Base-by-base conservation (phyloP, 345 rosid genomes). In the Carallia pectinifolia region DNA sequence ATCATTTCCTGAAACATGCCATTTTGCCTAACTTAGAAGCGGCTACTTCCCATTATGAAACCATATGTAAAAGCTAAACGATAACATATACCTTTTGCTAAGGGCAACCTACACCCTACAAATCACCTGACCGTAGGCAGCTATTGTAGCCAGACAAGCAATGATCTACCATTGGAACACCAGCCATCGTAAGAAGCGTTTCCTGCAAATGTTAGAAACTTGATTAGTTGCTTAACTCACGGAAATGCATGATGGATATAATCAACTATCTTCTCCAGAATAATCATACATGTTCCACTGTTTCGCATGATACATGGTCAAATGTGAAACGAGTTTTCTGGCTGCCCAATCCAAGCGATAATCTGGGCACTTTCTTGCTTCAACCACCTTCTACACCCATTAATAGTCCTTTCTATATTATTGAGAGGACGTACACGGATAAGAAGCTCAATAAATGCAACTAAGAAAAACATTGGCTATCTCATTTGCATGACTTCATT, bases 301-400 rank as follows among this genome's bases (percentile, higher is more conserved):
- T 80, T 83, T 95, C 99, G 74, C 97, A 91, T 10, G 97, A 97
- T 38, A 88, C 96, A 36, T 92, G 97, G 63, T 95, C 99, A 56
- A 90, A 95, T 9, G 88, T 81, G 76, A 94, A 91, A 47, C 95
- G 89, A 47, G 83, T 23, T 81, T 77, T 94, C 98, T 2, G 95
- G 97, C 76, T 85, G 97, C 70, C 95, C 97, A 80, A 83, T 79
- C 95, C 95, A 94, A 58, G 88, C 71, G 64, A 91, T 74, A 67
- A 84, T 86, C 61, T 94, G 97, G 12, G 90, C 81, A 79, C 80
- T 87, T 81, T 94, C 98, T 81, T 94, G 98, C 81, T 83, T 91
- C 84, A 94, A 50, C 17, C 54, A 50, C 23, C 23, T 23, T 23
- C 23, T 23, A 23, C 23, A 23, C 23, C 23, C 23, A 23, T 23